These are phyloP conservation scores for Euphorbia celastroides DNA, from an alignment of 441 rosid species.

Conservation along the genomic window DNA sequence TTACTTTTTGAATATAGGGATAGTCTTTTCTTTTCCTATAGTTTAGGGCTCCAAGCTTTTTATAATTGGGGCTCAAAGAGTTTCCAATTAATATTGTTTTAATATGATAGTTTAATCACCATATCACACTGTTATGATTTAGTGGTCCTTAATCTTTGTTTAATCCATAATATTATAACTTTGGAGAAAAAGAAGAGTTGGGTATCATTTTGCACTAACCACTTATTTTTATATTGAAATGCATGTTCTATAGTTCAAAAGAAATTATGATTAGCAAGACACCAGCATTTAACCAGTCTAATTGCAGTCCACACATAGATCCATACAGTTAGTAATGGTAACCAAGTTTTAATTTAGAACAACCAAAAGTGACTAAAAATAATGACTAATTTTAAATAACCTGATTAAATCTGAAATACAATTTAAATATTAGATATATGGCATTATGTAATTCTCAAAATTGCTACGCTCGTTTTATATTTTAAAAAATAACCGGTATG, in stretches of 20 bases:
- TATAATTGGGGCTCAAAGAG: background rate
- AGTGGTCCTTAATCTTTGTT: slow-evolving; percentile 33
- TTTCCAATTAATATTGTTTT: slow-evolving; percentile 10
- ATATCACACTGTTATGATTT: slow-evolving; percentile 53
- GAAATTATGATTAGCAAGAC: no score
- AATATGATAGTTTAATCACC: slow-evolving; percentile 39
- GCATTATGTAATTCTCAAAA: no score
- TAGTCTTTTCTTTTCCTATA: slow-evolving; percentile 35
- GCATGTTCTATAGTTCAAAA: slow-evolving; percentile 3
- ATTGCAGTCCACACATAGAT: no score
- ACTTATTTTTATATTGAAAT: background rate
- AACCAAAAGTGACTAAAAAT: no score
- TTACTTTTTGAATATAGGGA: slow-evolving; percentile 25
- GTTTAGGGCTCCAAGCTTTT: slow-evolving; percentile 20
- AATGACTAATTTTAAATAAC: no score
- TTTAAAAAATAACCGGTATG: no score
- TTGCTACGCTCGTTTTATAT: no score
- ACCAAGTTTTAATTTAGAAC: no score
- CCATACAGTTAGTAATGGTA: no score
- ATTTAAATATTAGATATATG: no score
- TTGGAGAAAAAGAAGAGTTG: background rate
- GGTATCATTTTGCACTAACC: background rate
- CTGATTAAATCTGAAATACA: no score
- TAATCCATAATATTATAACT: background rate
- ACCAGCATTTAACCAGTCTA: no score